A percentile compares a stretch with the other conserved stretches of the same genome.
Conservation (phyloP, 1,284 basidiomycete genomes). For the Paramarasmius palmivorus region DNA sequence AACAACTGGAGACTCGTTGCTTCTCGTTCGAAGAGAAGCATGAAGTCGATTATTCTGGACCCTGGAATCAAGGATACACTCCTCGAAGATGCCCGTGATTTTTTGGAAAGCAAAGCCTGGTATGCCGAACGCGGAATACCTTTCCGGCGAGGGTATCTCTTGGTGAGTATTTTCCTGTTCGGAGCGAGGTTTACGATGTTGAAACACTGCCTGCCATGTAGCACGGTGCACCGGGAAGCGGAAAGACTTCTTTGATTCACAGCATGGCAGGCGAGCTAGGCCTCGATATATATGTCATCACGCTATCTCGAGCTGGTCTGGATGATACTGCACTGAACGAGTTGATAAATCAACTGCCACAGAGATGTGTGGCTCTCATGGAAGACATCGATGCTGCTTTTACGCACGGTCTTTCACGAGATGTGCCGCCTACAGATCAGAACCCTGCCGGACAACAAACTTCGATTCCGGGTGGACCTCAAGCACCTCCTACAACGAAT, state of each 20-base stretch:
- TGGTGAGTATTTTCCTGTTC: slow-evolving; percentile 36
- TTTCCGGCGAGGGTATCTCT: slow-evolving; percentile 70
- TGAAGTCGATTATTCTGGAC: slow-evolving; percentile 68
- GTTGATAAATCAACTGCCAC: slow-evolving; percentile 66
- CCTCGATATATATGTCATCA: slow-evolving; percentile 74
- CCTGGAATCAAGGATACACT: slow-evolving; percentile 64
- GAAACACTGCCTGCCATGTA: too few relatives aligned
- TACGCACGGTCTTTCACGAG: slow-evolving; percentile 54
- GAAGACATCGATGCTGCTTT: slow-evolving; percentile 82
- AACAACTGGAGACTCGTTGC: slow-evolving; percentile 57
- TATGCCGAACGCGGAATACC: slow-evolving; percentile 71
- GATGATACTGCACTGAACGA: slow-evolving; percentile 65
- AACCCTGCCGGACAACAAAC: neutral
- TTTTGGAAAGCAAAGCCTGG: slow-evolving; percentile 66
- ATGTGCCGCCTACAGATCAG: slow-evolving; percentile 13
- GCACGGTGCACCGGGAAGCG: slow-evolving; percentile 75
- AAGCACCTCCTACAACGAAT: slow-evolving; percentile 16
- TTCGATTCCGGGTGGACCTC: neutral
- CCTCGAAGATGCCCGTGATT: slow-evolving; percentile 66
- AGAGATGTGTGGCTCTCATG: slow-evolving; percentile 73
- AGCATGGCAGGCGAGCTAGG: slow-evolving; percentile 75
- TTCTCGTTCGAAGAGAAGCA: slow-evolving; percentile 60
- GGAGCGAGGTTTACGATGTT: neutral
- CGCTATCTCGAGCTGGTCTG: slow-evolving; percentile 66
- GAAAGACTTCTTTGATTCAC: slow-evolving; percentile 77